Conservation (phyloP, 2,329 filamentous ascomycete species). For the Amesomyces nigricolor region DNA sequence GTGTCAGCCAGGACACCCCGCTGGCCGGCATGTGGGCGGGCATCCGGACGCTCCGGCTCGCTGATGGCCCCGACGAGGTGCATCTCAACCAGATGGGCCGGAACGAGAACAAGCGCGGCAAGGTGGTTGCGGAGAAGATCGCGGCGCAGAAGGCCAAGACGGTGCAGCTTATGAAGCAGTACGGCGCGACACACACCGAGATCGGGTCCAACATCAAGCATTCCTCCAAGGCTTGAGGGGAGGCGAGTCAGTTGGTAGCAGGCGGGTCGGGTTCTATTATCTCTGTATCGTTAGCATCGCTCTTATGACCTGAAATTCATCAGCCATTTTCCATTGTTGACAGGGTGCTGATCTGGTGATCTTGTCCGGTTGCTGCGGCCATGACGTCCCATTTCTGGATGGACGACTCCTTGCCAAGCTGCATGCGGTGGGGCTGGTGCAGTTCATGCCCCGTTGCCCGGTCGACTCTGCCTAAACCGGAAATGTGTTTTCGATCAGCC, state of each 20-base stretch:
- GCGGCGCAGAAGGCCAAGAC: slow-evolving; percentile 59
- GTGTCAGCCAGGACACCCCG: slow-evolving; percentile 91
- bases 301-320: neutral
- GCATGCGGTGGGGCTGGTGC: neutral
- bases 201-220: slow-evolving; percentile 48
- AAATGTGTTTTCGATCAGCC: slow-evolving; percentile 21
- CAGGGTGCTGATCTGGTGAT: neutral
- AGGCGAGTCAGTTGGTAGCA: slow-evolving; percentile 25
- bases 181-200: slow-evolving; percentile 42
- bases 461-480: slow-evolving; percentile 23
- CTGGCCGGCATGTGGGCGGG: slow-evolving; percentile 76
- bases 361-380: neutral
- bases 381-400: slow-evolving; percentile 5
- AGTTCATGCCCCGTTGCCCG: slow-evolving; percentile 25
- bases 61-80: slow-evolving; percentile 95
- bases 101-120: slow-evolving; percentile 70
- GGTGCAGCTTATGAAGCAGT: slow-evolving; percentile 58
- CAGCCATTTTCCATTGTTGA: neutral
- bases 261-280: neutral
- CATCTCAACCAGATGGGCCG: slow-evolving; percentile 75
- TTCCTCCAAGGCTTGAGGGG: slow-evolving; percentile 37
- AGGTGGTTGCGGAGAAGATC: slow-evolving; percentile 56
- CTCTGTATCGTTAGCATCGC: too few species aligned
- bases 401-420: neutral
- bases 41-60: slow-evolving; percentile 76